Evolutionary conservation across 306 rosid species (phyloP).

Genomic region (Dalbergia oliveri): DNA sequence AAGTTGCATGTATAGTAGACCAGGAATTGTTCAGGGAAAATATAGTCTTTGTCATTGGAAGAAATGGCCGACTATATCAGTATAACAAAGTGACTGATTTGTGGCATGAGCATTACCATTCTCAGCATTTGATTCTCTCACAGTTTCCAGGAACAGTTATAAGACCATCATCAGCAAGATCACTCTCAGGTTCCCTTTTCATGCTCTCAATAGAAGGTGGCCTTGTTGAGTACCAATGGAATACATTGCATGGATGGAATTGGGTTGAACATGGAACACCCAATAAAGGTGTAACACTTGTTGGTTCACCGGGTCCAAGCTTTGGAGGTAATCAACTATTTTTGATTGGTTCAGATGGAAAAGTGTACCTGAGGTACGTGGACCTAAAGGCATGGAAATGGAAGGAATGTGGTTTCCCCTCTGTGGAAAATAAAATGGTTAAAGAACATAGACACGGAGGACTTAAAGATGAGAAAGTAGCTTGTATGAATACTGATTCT

Average conservation of each 20-base stretch:
- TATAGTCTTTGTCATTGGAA: slow-evolving; percentile 78
- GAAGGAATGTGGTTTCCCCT: slow-evolving; percentile 81
- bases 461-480: background rate
- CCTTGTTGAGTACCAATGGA: slow-evolving; percentile 90
- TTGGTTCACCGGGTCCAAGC: slow-evolving; percentile 83
- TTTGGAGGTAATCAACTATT: slow-evolving; percentile 74
- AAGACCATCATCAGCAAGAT: slow-evolving; percentile 59
- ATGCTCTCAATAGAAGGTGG: slow-evolving; percentile 88
- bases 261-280: slow-evolving; percentile 99
- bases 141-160: slow-evolving; percentile 76
- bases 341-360: slow-evolving; percentile 90
- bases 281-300: slow-evolving; percentile 67
- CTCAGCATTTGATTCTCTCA: slow-evolving; percentile 85
- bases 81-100: slow-evolving; percentile 85
- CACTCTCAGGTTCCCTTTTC: slow-evolving; percentile 85
- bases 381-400: slow-evolving; percentile 82
- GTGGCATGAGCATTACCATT: slow-evolving; percentile 95
- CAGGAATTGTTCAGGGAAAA: slow-evolving; percentile 87
- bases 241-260: slow-evolving; percentile 77
- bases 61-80: slow-evolving; percentile 84
- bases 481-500: too few relatives aligned
- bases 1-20: slow-evolving; percentile 75
- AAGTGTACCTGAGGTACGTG: slow-evolving; percentile 78
- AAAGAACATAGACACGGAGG: slow-evolving; percentile 47
- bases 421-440: slow-evolving; percentile 41